Base-by-base conservation (phyloP, 208 protist species). In the Borovskyia barvae region DNA sequence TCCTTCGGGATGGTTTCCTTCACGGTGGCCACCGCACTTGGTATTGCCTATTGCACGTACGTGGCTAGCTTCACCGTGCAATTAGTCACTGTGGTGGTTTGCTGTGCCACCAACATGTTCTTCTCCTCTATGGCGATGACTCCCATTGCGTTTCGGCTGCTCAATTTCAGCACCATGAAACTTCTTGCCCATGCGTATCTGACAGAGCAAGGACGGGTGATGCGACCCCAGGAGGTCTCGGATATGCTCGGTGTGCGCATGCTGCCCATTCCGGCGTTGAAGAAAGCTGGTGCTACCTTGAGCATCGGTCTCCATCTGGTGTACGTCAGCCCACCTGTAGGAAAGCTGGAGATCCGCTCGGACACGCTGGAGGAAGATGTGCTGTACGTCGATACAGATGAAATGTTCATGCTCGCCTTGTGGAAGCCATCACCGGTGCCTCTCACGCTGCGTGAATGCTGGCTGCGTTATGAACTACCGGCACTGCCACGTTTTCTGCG, bases 1-100 rank as follows among this genome's bases (percentile, higher is more conserved):
- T 93, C 86, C 5, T 90, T 88, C 58, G 79, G 82, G 30, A 88
- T 93, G 50, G 82, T 93, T 11, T 87, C 72, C 54, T 90, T 87
- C 71, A 93, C 86, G 0, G 56, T 88, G 3, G 75, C 80, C 14
- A 88, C 82, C 7, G 82, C 86, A 5, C 50, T 87, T 4, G 86
- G 86, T 30, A 93, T 93, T 46, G 75, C 72, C 24, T 93, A 80
- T 69, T 87, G 80, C 37, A 79, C 63, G 28, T 66, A 77, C 46
- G 72, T 90, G 15, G 59, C 86, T 6, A 89, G 67, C 43, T 83
- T 93, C 33, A 71, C 37, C n/a, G 71, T 81, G 28, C 86, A 93
- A 59, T 66, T 93, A 17, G 33, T 70, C 25, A 87, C 82, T 3
- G 86, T 86, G 15, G 49, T 85, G 24, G 64, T 80, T 24, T 93